phyloP scores from a whole-genome alignment of 208 protist species.

The Leishmania gerbilli region DNA sequence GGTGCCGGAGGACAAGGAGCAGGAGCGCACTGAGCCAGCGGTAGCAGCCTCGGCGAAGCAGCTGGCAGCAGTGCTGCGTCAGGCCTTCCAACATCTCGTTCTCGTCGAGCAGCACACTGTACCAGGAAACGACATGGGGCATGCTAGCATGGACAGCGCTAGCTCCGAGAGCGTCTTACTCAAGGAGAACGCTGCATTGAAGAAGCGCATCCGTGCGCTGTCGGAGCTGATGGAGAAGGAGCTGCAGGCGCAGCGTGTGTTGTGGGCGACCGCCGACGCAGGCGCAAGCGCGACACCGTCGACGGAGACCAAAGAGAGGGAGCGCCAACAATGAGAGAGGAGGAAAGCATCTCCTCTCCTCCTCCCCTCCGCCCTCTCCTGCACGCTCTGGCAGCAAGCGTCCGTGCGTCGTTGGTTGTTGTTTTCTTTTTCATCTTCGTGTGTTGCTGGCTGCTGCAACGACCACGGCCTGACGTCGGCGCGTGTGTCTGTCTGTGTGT shows the following conservation, averaged over 20 bases:
- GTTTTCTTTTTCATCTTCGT: not conserved
- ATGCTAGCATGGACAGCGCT: not conserved
- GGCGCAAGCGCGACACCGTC: not conserved
- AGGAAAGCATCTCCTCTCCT: not conserved
- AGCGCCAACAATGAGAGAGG: not conserved
- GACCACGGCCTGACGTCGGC: not conserved
- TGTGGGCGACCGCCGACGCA: conserved; percentile 13
- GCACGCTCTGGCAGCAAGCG: not conserved
- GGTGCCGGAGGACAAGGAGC: not conserved
- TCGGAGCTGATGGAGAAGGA: conserved; percentile 63
- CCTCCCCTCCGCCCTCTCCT: too few species aligned
- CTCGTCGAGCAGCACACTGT: conserved; percentile 6
- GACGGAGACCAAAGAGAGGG: not conserved
- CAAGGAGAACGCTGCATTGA: conserved; percentile 54
- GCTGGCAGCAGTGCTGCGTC: conserved; percentile 25
- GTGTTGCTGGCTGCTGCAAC: not conserved
- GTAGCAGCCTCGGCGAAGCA: not conserved
- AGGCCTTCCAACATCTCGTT: conserved; percentile 12
- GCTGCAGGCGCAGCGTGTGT: conserved; percentile 34
- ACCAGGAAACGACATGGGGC: not conserved
- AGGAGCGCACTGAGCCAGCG: not conserved
- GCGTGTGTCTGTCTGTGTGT: not conserved
- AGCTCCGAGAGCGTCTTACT: conserved; percentile 9
- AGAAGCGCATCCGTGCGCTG: conserved; percentile 52
- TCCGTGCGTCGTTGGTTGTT: not conserved